Evolutionary conservation across 768 basidiomycete species (phyloP), one percentile per base, ranked within the genome.

Genomic region (Leccinum broughii): DNA sequence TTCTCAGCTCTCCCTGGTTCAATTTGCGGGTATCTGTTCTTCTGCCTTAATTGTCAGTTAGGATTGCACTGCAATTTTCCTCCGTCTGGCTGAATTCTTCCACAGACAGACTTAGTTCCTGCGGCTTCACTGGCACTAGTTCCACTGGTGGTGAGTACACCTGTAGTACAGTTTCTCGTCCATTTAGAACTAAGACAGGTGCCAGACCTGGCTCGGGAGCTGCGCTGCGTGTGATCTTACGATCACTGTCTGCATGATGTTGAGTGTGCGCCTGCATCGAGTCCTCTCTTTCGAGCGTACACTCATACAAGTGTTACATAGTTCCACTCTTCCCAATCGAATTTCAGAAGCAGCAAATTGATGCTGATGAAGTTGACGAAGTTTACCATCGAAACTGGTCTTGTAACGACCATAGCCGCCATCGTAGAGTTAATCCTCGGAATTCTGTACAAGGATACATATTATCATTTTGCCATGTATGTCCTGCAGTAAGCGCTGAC

Each of bases 201-300:
- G n/a, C 14, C 35, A 70, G 67, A 60, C 32, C 24, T 70, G 70
- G 67, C 65, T 72, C 3, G 68, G 50, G 11, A 59, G 69, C 30
- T 56, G 24, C 24, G 24, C 24, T 7, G 51, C 41, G 6, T 69
- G 68, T 41, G 63, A 70, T 55, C 22, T 61, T 11, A 44, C 51
- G 5, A 70, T 71, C 3, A 64, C 69, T 4, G 30, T 53, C 28
- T 71, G 58, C 57, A 70, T 70, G 63, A 24, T 56, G 1, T 14
- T 59, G 6, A 55, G 54, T 0, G 41, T 41, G 4, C 41, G 41
- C 41, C 17, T 2, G 8, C 17, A n/a, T 41, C 17, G 4, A 10
- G 1, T 10, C 0, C 8, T 41, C 15, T n/a, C 9, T 17, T 10
- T n/a, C 41, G 8, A 41, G n/a, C 41, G 4, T n/a, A 41, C 41